Evolutionary conservation across 2,329 filamentous ascomycete species (phyloP), one percentile per base, ranked within the genome.

Genomic region (Emericellopsis atlantica): DNA sequence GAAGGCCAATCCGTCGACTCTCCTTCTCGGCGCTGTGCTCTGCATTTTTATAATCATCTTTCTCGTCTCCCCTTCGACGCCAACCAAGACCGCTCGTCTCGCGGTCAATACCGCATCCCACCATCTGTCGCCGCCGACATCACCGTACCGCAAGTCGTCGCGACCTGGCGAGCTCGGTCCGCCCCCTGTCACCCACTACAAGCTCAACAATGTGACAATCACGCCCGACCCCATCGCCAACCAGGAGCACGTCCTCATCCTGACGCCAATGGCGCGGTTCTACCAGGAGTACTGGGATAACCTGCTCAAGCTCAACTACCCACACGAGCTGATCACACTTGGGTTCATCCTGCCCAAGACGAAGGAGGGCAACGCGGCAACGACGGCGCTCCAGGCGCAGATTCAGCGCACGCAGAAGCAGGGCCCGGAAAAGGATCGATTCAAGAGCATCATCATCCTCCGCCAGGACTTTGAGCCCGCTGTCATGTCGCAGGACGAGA

Each of bases 211-310:
- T 63, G 76, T 96, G 51, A 95, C 89, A 35, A 85, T 85, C 43
- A 84, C 89, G 16, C 59, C 72, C 40, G 74, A 84, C 48, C 86
- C 92, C 2, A 67, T 87, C 39, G 75, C 71, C 46, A 92, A 94
- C 57, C 69, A 77, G 49, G 92, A 98, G 66, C 83, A 81, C 40
- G 73, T 98, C 44, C 79, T 98, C 42, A 84, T 98, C 55, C 74
- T 98, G 45, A 95, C 92, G 1, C 92, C 92, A 9, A 80, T 98
- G 64, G 84, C 87, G 26, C 79, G 85, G 46, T 98, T 96, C 70
- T 96, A 95, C 62, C 81, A 84, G 52, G 80, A 75, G 50, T 98
- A 96, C 68, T 98, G 92, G 90, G 82, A 93, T 59, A 98, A 96
- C 54, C 70, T 98, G 23, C 60, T 89, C 49, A 77, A 77, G 56